Conservation (phyloP, 352 stramenopile species). For the Globisporangium spinosum region DNA sequence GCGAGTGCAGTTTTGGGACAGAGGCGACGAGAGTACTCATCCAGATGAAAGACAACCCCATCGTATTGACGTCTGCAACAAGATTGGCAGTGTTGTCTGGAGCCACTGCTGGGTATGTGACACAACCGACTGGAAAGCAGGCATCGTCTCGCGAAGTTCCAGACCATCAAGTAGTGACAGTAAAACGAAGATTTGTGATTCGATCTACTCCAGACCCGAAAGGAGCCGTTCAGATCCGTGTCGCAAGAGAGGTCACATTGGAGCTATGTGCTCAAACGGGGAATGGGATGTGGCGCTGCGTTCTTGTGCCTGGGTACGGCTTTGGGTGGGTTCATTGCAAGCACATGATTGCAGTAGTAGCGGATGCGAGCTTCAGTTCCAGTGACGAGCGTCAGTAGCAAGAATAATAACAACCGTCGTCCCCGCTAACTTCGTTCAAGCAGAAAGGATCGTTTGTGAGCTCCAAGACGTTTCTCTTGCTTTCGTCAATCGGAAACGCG, state of each 20-base stretch:
- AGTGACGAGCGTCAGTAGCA: background rate
- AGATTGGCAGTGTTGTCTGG: background rate
- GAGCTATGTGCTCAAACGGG: background rate
- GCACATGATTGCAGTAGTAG: background rate
- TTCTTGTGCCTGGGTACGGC: background rate
- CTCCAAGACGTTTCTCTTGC: background rate
- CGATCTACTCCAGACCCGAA: background rate
- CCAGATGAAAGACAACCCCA: background rate
- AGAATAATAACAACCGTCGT: background rate
- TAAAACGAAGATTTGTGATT: background rate
- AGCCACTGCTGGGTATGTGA: background rate
- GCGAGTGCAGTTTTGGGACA: background rate
- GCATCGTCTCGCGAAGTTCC: background rate
- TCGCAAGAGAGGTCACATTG: background rate
- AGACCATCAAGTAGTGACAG: background rate
- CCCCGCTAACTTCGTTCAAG: background rate
- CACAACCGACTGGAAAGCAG: background rate
- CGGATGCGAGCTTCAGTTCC: background rate
- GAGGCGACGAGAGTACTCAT: background rate
- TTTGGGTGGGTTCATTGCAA: background rate
- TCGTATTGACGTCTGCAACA: background rate
- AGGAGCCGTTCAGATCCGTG: background rate
- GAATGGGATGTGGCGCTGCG: background rate
- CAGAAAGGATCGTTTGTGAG: constrained; percentile 2
- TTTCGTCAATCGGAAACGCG: background rate